Percentiles rank a stretch among this genome's conserved stretches.
Evolutionary conservation across 441 rosid genomes (phyloP).

Genomic region (Biscutella auriculata): DNA sequence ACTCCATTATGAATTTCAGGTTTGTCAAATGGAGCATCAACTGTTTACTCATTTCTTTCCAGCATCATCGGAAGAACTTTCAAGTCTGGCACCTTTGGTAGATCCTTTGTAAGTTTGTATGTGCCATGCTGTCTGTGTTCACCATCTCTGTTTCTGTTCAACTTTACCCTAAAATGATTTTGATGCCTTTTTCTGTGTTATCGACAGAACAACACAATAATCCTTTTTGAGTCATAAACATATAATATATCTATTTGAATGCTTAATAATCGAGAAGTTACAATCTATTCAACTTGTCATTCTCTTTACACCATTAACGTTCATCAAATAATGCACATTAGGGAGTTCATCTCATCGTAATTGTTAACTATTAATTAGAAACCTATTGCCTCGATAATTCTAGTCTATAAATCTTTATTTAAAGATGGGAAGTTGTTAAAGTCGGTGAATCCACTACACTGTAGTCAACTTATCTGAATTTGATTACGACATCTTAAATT

Average conservation of each 20-base stretch:
- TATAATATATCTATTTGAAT: background rate
- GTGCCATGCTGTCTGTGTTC: background rate
- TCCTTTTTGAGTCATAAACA: background rate
- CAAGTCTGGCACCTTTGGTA: conserved; percentile 81
- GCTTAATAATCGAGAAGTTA: background rate
- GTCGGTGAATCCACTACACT: background rate
- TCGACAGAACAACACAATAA: background rate
- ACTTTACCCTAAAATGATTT: background rate
- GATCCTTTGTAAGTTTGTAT: conserved; percentile 71
- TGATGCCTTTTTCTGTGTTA: conserved; percentile 6
- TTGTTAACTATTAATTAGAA: background rate
- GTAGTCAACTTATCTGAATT: background rate
- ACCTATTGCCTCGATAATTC: background rate
- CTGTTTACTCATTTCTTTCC: conserved; percentile 94
- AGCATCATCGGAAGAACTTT: conserved; percentile 66
- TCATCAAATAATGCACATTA: background rate
- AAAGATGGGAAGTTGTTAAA: background rate
- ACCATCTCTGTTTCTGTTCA: conserved; percentile 6
- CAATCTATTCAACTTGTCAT: background rate
- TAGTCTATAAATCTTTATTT: background rate
- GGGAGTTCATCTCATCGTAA: background rate
- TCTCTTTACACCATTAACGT: background rate
- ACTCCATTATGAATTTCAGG: conserved; percentile 37
- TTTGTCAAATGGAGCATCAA: conserved; percentile 92
- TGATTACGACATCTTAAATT: too few relatives aligned